These are phyloP conservation scores for Halenospora varia DNA, from an alignment of 495 filamentous ascomycete species.

Conservation along the genomic window DNA sequence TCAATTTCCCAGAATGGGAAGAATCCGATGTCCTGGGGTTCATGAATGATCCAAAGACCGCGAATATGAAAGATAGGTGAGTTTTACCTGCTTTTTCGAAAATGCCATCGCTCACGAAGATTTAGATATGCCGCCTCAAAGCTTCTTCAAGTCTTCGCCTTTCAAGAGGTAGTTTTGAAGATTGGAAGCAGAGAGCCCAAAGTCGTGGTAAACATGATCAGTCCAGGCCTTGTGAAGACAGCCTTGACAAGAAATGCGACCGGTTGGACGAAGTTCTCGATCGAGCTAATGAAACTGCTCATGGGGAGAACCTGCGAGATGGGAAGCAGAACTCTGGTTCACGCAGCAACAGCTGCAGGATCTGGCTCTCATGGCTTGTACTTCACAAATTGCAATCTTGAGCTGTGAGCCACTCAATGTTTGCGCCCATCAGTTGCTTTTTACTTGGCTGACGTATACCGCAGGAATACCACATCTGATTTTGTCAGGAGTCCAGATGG, in stretches of 20 bases:
- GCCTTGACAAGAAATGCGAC: neutral
- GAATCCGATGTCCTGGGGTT: neutral
- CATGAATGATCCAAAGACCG: slow-evolving; percentile 12
- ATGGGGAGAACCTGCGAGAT: neutral
- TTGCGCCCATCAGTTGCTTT: neutral
- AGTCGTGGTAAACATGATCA: slow-evolving; percentile 45
- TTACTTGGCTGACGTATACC: slow-evolving; percentile 29
- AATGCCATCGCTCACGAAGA: slow-evolving; percentile 8
- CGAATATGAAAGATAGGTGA: slow-evolving; percentile 10
- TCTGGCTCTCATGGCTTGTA: neutral
- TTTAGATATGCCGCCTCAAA: slow-evolving; percentile 42
- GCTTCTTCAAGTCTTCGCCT: slow-evolving; percentile 41
- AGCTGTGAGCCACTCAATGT: slow-evolving; percentile 20
- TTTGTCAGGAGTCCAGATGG: slow-evolving; percentile 26
- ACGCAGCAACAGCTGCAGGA: neutral
- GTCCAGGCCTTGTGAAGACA: slow-evolving; percentile 18
- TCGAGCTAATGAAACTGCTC: neutral
- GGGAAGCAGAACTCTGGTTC: neutral
- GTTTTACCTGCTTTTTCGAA: neutral
- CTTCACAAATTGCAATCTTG: slow-evolving; percentile 26
- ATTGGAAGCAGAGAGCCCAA: slow-evolving; percentile 23
- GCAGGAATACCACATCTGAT: slow-evolving; percentile 22
- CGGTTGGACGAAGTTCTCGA: neutral
- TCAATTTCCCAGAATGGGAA: slow-evolving; percentile 1
- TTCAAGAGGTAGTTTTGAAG: slow-evolving; percentile 37